phyloP scores from a whole-genome alignment of 768 basidiomycete species.

The Pulveroboletus sp. region DNA sequence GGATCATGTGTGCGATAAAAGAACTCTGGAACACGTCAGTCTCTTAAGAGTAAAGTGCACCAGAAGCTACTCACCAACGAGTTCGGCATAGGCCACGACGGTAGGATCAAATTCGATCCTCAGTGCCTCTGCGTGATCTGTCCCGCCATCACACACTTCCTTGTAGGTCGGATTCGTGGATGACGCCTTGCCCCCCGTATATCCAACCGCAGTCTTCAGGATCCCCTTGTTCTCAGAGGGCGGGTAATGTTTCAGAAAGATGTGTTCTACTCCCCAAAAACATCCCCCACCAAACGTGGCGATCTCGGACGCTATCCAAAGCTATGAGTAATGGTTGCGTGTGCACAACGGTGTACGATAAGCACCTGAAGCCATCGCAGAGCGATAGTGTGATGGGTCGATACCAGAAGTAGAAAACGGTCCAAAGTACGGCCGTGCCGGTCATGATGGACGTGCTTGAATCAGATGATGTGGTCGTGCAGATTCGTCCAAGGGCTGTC shows the following conservation, averaged over 20 bases:
- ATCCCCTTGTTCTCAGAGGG: constrained; percentile 72
- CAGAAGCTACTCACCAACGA: constrained; percentile 75
- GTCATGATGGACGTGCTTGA: too few relatives aligned
- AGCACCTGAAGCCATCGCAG: constrained; percentile 37
- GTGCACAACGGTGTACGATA: neutral
- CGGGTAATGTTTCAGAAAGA: constrained; percentile 78
- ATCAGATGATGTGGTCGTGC: too few relatives aligned
- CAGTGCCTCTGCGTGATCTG: constrained; percentile 87
- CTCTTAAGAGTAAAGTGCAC: neutral
- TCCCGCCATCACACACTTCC: constrained; percentile 75
- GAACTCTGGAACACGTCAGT: constrained; percentile 55
- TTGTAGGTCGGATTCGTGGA: constrained; percentile 62
- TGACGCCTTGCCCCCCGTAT: constrained; percentile 66
- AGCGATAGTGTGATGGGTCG: constrained; percentile 38
- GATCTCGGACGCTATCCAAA: constrained; percentile 42
- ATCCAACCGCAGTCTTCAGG: constrained; percentile 72
- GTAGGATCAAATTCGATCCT: constrained; percentile 83
- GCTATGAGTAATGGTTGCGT: constrained; percentile 2
- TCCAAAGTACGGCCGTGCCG: too few relatives aligned
- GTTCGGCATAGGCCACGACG: constrained; percentile 75
- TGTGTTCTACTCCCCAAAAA: constrained; percentile 87
- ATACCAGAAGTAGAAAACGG: constrained; percentile 21
- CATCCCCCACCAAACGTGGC: constrained; percentile 59
- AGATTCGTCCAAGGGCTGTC: too few relatives aligned
- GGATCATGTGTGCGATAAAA: constrained; percentile 96